These are phyloP conservation scores for Zopfia rhizophila DNA, from an alignment of 2,329 filamentous ascomycete genomes.

Conservation along the genomic window DNA sequence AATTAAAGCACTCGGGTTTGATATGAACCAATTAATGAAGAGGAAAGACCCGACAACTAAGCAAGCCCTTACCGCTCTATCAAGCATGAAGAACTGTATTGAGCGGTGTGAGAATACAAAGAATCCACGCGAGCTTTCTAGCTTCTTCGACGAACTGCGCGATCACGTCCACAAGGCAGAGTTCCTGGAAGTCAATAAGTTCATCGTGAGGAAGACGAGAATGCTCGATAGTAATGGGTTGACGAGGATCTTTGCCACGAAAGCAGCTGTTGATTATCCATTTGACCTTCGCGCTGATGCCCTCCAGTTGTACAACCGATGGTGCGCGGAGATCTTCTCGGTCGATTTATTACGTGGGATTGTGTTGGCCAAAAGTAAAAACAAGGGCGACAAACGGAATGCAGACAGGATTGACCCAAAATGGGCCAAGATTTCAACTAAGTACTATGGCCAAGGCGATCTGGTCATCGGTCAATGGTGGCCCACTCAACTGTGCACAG, in stretches of 20 bases:
- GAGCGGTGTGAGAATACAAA: slow-evolving; percentile 25
- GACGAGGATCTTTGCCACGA: slow-evolving; percentile 52
- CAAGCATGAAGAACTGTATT: slow-evolving; percentile 37
- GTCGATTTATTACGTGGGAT: slow-evolving; percentile 60
- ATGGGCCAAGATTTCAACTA: slow-evolving; percentile 28
- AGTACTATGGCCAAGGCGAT: slow-evolving; percentile 52
- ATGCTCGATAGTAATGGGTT: slow-evolving; percentile 54
- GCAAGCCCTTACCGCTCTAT: slow-evolving; percentile 27
- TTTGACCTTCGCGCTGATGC: slow-evolving; percentile 61
- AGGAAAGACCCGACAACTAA: slow-evolving; percentile 15
- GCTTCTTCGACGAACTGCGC: slow-evolving; percentile 46
- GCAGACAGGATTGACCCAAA: slow-evolving; percentile 37
- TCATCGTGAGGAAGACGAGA: slow-evolving; percentile 44
- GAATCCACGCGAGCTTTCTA: slow-evolving; percentile 7
- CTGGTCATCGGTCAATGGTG: slow-evolving; percentile 65
- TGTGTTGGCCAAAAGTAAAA: slow-evolving; percentile 21
- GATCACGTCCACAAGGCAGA: slow-evolving; percentile 52
- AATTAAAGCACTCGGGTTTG: not conserved
- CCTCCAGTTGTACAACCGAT: slow-evolving; percentile 58
- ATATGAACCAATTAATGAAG: slow-evolving; percentile 5
- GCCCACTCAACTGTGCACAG: slow-evolving; percentile 61
- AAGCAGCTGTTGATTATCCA: slow-evolving; percentile 48
- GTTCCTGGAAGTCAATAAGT: slow-evolving; percentile 46
- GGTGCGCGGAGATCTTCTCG: slow-evolving; percentile 55
- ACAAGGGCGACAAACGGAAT: slow-evolving; percentile 27